Evolutionary conservation across 495 filamentous ascomycete genomes (phyloP).

Genomic region (Chaetomium fimeti): DNA sequence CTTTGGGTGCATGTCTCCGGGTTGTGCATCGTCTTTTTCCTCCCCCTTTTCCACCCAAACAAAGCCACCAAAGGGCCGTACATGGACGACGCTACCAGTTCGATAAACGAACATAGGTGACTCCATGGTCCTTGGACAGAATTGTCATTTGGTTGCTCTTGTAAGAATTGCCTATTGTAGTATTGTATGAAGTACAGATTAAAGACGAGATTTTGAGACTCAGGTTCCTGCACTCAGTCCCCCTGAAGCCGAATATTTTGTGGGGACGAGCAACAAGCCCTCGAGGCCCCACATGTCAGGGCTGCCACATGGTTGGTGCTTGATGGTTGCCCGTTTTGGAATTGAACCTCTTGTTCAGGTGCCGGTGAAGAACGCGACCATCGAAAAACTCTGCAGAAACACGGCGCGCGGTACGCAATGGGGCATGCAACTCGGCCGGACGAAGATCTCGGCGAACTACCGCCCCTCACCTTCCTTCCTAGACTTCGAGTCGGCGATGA

Average conservation of each 20-base stretch:
- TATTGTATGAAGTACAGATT: no score
- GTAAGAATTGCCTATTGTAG: no score
- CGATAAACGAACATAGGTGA: no score
- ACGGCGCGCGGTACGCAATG: neutral
- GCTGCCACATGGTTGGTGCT: slow-evolving; percentile 11
- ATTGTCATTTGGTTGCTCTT: no score
- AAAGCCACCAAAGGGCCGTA: no score
- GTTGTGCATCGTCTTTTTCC: no score
- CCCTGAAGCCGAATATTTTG: neutral
- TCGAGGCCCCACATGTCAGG: neutral
- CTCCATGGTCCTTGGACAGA: no score
- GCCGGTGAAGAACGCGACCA: neutral
- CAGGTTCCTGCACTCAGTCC: no score
- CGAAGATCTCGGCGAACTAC: neutral
- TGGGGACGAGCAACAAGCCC: neutral
- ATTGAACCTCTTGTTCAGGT: neutral
- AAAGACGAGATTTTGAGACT: no score
- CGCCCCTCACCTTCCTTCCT: neutral
- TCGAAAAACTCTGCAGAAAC: neutral
- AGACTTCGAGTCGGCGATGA: neutral
- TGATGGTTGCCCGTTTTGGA: neutral
- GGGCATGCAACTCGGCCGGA: neutral
- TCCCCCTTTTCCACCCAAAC: no score
- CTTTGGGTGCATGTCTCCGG: no score
- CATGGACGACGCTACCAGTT: no score